phyloP scores from a whole-genome alignment of 192 early-diverging fungal species.

The Linnemannia exigua region DNA sequence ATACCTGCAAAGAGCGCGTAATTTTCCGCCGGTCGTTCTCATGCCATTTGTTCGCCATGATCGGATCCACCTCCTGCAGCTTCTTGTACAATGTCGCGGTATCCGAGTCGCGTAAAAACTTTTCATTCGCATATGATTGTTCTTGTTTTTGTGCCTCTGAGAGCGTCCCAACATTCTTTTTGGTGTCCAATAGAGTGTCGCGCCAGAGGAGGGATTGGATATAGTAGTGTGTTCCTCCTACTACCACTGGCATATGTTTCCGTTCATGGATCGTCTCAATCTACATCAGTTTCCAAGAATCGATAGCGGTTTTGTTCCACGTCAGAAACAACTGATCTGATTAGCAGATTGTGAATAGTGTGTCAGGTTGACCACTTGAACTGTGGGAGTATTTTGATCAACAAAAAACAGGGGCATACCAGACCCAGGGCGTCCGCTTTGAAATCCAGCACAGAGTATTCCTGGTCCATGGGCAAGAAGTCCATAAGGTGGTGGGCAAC shows the following conservation, averaged over 20 bases:
- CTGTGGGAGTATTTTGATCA: background rate
- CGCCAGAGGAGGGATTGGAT: conserved; percentile 92
- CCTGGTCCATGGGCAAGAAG: conserved; percentile 75
- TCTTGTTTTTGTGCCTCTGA: conserved; percentile 27
- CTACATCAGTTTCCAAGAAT: conserved; percentile 40
- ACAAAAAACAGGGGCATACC: conserved; percentile 58
- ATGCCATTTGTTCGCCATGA: conserved; percentile 94
- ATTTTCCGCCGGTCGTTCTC: conserved; percentile 89
- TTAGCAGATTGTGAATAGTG: too few relatives aligned
- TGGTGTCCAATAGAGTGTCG: conserved; percentile 69
- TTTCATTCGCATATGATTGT: conserved; percentile 33
- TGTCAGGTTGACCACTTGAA: background rate
- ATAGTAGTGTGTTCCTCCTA: conserved; percentile 98
- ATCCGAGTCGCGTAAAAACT: conserved; percentile 36
- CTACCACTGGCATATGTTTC: conserved; percentile 84
- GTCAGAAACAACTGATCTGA: too few relatives aligned
- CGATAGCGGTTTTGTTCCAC: too few relatives aligned
- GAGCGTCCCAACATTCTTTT: conserved; percentile 25
- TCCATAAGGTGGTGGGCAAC: conserved; percentile 91
- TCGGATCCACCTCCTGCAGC: conserved; percentile 81
- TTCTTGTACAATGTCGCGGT: conserved; percentile 75
- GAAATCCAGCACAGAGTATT: conserved; percentile 93
- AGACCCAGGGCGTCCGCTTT: conserved; percentile 78
- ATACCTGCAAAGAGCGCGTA: conserved; percentile 87
- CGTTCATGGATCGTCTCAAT: conserved; percentile 85